Evolutionary conservation across 1,284 basidiomycete species (phyloP), one percentile per base, ranked within the genome.

Genomic region (Malassezia pachydermatis): DNA sequence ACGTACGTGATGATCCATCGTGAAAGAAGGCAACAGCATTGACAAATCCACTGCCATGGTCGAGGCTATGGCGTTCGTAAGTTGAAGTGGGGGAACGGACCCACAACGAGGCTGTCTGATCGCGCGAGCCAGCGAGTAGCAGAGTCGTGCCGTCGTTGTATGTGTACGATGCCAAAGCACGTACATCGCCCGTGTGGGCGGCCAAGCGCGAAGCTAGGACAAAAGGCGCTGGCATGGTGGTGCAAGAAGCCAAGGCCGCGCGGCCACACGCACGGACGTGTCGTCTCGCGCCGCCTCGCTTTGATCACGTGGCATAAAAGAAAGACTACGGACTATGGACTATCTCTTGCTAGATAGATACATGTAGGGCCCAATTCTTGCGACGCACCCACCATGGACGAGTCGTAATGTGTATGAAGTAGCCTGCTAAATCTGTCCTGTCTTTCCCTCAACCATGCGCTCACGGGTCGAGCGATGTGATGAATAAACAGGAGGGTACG

Each of bases 41-140:
- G 42, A 70, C 65, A 29, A 66, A 70, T 5, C 66, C 67, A 20
- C 52, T 58, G 45, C 68, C 59, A 9, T 59, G 56, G 19, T 45
- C 56, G 32, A 67, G 55, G 2, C 57, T 54, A 5, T 48, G 17
- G 2, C 46, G 48, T 17, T 45, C 39, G 5, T 45, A 49, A 10
- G 40, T 19, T 8, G 41, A 25, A 39, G 39, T 38, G 14, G 23
- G 29, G 3, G 7, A 16, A 0, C 41, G 25, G 7, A 52, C 25
- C 61, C 61, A 63, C 10, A 63, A 22, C 4, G 54, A 47, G 5
- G 39, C 50, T 16, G 57, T 67, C 53, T 33, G 38, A 39, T 58
- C 49, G 48, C 65, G 48, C 29, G 54, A 54, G 27, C 47, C 37
- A 39, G 48, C 30, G 50, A 51, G 13, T 40, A 46, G 59, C 64